Evolutionary conservation across 2,329 filamentous ascomycete species (phyloP).

Genomic region (Phialophora expanda): DNA sequence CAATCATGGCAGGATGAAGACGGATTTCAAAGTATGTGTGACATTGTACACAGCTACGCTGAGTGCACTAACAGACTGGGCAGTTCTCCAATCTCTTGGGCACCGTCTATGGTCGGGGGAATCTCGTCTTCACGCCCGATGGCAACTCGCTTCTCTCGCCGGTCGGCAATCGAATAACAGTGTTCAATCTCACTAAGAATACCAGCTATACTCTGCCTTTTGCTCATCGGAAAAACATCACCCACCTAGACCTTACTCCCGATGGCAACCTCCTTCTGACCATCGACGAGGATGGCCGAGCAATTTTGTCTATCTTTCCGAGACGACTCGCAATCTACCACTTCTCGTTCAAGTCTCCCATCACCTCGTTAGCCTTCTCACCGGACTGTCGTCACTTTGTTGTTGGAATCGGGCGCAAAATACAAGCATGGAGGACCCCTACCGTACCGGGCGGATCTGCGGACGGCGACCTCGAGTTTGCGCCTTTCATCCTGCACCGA

Average conservation of each 20-base stretch:
- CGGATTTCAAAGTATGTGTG: constrained; percentile 84
- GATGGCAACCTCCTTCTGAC: constrained; percentile 90
- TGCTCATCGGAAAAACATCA: constrained; percentile 91
- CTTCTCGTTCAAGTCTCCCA: constrained; percentile 87
- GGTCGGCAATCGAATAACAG: constrained; percentile 91
- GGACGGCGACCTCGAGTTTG: constrained; percentile 87
- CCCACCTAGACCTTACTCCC: constrained; percentile 84
- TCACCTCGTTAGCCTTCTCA: constrained; percentile 86
- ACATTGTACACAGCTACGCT: neutral
- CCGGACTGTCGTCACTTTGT: constrained; percentile 91
- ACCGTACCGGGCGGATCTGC: constrained; percentile 80
- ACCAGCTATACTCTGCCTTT: constrained; percentile 64
- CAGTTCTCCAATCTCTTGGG: constrained; percentile 98
- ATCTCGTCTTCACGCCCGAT: constrained; percentile 94
- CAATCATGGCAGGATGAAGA: constrained; percentile 75
- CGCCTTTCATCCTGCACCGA: constrained; percentile 88
- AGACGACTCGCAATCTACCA: constrained; percentile 87
- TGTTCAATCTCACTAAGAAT: constrained; percentile 91
- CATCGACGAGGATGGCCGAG: constrained; percentile 90
- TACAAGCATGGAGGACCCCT: constrained; percentile 96
- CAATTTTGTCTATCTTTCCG: constrained; percentile 88
- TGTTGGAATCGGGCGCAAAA: constrained; percentile 80
- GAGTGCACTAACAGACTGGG: constrained; percentile 26
- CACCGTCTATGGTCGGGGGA: constrained; percentile 97
- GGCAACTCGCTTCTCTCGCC: constrained; percentile 94